Evolutionary conservation across 169 alveolate genomes (phyloP).

Genomic region (Plasmodium relictum): DNA sequence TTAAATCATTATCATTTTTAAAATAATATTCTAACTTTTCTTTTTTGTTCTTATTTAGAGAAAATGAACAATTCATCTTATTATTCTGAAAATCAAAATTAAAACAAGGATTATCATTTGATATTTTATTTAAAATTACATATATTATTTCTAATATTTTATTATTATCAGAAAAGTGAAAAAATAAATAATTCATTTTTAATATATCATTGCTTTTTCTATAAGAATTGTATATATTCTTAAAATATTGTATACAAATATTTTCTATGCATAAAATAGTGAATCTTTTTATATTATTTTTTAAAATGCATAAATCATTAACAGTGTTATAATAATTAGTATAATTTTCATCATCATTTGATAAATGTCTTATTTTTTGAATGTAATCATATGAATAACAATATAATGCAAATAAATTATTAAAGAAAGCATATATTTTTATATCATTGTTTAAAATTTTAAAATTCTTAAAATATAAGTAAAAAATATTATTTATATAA

Average conservation of each 20-base stretch:
- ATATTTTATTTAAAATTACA: conserved; percentile 37
- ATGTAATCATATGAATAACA: conserved; percentile 49
- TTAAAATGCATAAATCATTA: conserved; percentile 9
- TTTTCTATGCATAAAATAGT: not conserved
- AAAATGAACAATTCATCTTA: not conserved
- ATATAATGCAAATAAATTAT: conserved; percentile 44
- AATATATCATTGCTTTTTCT: not conserved
- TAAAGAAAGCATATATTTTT: conserved; percentile 50
- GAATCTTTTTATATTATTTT: conserved; percentile 14
- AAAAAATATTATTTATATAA: conserved; percentile 38
- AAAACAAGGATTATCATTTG: conserved; percentile 29
- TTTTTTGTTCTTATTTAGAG: conserved; percentile 21
- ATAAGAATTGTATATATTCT: not conserved
- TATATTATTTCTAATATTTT: conserved; percentile 37
- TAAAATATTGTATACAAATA: conserved; percentile 11
- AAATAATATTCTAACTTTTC: conserved; percentile 39
- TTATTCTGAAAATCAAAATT: conserved; percentile 9
- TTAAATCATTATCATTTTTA: conserved; percentile 14
- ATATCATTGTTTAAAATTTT: conserved; percentile 18
- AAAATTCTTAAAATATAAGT: conserved; percentile 28
- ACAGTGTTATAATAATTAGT: not conserved
- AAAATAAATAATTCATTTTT: conserved; percentile 30
- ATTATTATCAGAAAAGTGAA: conserved; percentile 32
- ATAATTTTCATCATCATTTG: not conserved
- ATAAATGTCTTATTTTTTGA: not conserved